These are phyloP conservation scores for Blastomyces parvus DNA, from an alignment of 2,329 filamentous ascomycete species.

Conservation along the genomic window DNA sequence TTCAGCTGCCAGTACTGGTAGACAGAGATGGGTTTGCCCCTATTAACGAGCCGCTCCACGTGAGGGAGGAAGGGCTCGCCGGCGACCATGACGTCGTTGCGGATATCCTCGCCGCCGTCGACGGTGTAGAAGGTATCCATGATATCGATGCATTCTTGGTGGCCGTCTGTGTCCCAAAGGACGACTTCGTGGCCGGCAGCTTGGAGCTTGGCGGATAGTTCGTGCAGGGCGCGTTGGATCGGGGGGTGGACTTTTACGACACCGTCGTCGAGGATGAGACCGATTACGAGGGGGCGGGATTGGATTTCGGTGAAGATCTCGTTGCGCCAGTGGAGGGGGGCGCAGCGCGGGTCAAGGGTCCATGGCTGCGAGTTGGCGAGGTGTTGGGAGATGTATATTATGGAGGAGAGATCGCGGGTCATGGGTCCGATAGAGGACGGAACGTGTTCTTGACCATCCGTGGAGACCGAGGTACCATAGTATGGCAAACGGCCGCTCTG, in stretches of 20 bases:
- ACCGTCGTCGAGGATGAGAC: constrained; percentile 49
- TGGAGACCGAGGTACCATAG: constrained; percentile 50
- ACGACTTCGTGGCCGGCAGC: constrained; percentile 50
- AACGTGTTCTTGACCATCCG: constrained; percentile 55
- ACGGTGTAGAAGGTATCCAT: constrained; percentile 55
- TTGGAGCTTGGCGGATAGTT: constrained; percentile 47
- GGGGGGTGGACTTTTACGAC: constrained; percentile 53
- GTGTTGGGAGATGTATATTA: constrained; percentile 42
- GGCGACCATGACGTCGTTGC: constrained; percentile 43
- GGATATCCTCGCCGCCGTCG: constrained; percentile 56
- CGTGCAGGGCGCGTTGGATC: constrained; percentile 45
- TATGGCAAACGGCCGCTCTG: constrained; percentile 38
- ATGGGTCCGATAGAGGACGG: constrained; percentile 56
- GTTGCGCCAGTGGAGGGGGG: constrained; percentile 47
- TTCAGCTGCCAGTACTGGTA: constrained; percentile 62
- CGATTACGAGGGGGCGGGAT: constrained; percentile 49
- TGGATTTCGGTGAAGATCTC: constrained; percentile 34
- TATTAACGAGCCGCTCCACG: constrained; percentile 48
- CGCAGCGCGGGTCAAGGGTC: constrained; percentile 46
- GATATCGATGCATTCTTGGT: constrained; percentile 47
- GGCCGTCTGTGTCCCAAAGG: constrained; percentile 43
- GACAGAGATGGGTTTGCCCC: constrained; percentile 47
- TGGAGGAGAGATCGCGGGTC: constrained; percentile 42
- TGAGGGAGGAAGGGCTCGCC: constrained; percentile 53
- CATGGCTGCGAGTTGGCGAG: constrained; percentile 44